Conservation (phyloP, 768 basidiomycete species). For the Polyporus arcularius region DNA sequence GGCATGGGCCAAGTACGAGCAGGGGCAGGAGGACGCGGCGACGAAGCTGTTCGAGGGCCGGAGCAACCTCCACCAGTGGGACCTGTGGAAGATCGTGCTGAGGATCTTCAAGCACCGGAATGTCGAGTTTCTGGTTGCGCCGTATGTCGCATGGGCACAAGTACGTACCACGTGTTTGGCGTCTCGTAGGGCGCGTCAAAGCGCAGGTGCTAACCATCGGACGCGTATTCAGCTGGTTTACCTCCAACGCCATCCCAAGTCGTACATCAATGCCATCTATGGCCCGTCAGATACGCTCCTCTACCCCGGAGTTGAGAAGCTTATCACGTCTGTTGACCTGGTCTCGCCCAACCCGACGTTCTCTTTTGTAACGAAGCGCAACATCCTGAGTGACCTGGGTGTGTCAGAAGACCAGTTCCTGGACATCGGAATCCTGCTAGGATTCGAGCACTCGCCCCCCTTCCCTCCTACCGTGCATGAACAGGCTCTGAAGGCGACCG, state of each 20-base stretch:
- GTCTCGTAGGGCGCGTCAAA: conserved; percentile 1
- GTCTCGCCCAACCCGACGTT: conserved; percentile 67
- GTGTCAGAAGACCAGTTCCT: conserved; percentile 91
- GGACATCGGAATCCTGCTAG: conserved; percentile 89
- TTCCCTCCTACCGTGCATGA: conserved; percentile 86
- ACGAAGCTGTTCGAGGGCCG: conserved; percentile 81
- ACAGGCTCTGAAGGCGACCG: conserved; percentile 78
- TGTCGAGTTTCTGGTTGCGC: conserved; percentile 95
- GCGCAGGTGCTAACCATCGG: conserved; percentile 2
- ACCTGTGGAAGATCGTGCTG: conserved; percentile 92
- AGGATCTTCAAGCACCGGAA: conserved; percentile 92
- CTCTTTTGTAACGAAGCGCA: conserved; percentile 80
- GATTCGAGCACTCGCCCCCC: conserved; percentile 77
- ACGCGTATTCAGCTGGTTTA: conserved; percentile 74
- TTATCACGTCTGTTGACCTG: conserved; percentile 89
- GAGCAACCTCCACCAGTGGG: conserved; percentile 73
- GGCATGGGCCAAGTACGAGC: conserved; percentile 94
- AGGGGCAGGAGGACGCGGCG: conserved; percentile 87
- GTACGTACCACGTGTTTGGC: conserved; percentile 47
- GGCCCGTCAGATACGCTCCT: conserved; percentile 89
- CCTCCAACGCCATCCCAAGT: conserved; percentile 88
- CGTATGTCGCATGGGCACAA: conserved; percentile 95
- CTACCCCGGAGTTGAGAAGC: conserved; percentile 84
- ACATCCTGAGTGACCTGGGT: conserved; percentile 63
- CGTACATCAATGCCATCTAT: conserved; percentile 93